These are phyloP conservation scores for Alternaria gansuensis DNA, from an alignment of 2,329 filamentous ascomycete genomes.

Conservation along the genomic window DNA sequence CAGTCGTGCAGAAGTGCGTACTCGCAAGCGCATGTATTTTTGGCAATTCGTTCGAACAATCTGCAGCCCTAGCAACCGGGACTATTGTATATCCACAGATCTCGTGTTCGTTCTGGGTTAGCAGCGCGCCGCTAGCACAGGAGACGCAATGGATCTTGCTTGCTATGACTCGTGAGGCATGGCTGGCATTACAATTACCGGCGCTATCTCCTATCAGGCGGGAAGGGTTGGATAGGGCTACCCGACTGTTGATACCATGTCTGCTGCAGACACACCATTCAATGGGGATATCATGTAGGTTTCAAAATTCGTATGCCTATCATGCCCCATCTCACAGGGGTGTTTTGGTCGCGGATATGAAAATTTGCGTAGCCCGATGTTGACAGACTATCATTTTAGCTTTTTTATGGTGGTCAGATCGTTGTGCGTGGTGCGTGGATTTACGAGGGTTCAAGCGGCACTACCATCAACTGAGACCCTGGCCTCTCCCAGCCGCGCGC, in stretches of 20 bases:
- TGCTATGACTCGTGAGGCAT: slow-evolving; percentile 12
- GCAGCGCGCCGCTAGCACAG: slow-evolving; percentile 5
- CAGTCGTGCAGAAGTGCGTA: slow-evolving; percentile 5
- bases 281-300: not conserved
- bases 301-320: not conserved
- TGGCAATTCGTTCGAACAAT: not conserved
- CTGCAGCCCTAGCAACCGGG: slow-evolving; percentile 3
- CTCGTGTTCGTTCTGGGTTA: slow-evolving; percentile 7
- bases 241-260: not conserved
- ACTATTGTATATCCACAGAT: slow-evolving; percentile 19
- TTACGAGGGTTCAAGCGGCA: not conserved
- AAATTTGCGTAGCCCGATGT: not conserved
- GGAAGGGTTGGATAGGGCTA: slow-evolving; percentile 1
- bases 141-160: slow-evolving; percentile 12
- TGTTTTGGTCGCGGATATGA: not conserved
- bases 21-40: slow-evolving; percentile 12
- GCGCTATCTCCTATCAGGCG: slow-evolving; percentile 17
- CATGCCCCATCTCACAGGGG: not conserved
- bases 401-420: not conserved
- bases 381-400: not conserved
- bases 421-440: not conserved
- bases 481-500: slow-evolving; percentile 7
- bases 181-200: slow-evolving; percentile 13
- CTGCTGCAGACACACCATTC: not conserved
- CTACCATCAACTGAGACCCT: slow-evolving; percentile 11